phyloP scores from a whole-genome alignment of 2,329 filamentous ascomycete genomes.

The Calonectria naviculata region DNA sequence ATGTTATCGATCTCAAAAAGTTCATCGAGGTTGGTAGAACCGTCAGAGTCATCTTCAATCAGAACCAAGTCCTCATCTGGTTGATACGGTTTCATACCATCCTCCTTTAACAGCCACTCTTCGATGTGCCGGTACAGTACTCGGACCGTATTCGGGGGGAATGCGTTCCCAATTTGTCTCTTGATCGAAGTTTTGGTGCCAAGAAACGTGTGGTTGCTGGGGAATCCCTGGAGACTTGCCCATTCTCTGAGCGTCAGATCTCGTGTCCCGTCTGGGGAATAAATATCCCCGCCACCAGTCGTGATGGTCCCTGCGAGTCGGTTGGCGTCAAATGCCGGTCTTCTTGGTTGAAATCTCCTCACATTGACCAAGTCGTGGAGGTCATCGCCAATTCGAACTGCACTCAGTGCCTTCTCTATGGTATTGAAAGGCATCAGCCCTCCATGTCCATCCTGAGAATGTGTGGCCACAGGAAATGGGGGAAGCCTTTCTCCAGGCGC shows the following conservation, averaged over 20 bases:
- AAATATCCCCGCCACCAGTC: constrained; percentile 69
- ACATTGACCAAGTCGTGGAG: constrained; percentile 52
- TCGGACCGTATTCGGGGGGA: constrained; percentile 70
- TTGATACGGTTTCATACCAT: constrained; percentile 46
- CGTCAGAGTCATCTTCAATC: constrained; percentile 38
- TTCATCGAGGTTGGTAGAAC: constrained; percentile 6
- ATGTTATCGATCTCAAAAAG: constrained; percentile 6
- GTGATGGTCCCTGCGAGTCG: constrained; percentile 70
- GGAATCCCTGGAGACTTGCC: constrained; percentile 78
- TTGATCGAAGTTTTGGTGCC: constrained; percentile 55
- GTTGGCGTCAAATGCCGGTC: constrained; percentile 57
- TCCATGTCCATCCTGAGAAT: constrained; percentile 54
- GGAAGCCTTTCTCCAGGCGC: constrained; percentile 79
- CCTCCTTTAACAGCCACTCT: constrained; percentile 56
- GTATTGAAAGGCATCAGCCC: constrained; percentile 55
- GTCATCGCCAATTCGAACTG: constrained; percentile 46
- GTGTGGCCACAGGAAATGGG: constrained; percentile 71
- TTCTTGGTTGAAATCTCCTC: constrained; percentile 41
- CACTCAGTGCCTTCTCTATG: constrained; percentile 54
- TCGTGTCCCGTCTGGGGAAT: constrained; percentile 73
- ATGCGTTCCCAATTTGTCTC: constrained; percentile 83
- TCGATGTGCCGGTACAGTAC: constrained; percentile 62
- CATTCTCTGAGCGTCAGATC: constrained; percentile 75
- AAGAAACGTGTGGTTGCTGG: constrained; percentile 67
- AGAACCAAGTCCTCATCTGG: constrained; percentile 34